phyloP scores from a whole-genome alignment of 176 grass and related monocot genomes.

The sorghum (Sorghum bicolor) region DNA sequence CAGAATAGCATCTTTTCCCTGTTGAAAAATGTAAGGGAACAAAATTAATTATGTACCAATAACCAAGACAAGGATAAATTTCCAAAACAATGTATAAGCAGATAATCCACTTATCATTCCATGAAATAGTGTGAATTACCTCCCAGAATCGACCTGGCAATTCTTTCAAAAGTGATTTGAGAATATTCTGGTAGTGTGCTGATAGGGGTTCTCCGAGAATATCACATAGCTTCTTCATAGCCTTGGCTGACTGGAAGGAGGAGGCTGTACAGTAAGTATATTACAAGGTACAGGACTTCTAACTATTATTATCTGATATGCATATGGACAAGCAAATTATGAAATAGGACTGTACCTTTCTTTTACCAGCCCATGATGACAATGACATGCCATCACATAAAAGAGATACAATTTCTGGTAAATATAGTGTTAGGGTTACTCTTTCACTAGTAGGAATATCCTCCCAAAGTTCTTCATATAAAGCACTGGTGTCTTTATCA shows the following conservation, averaged over 20 bases:
- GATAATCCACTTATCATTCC: not conserved
- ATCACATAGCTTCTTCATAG: constrained; percentile 77
- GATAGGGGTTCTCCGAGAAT: constrained; percentile 72
- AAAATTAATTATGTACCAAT: constrained; percentile 21
- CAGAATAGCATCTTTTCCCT: constrained; percentile 94
- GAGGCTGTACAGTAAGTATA: constrained; percentile 23
- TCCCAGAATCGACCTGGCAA: constrained; percentile 92
- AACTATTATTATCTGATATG: constrained; percentile 13
- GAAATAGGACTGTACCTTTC: constrained; percentile 64
- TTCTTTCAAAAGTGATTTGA: constrained; percentile 83
- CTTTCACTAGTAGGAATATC: constrained; percentile 92
- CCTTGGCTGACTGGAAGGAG: constrained; percentile 84
- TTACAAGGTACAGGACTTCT: constrained; percentile 15
- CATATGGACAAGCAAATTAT: constrained; percentile 19
- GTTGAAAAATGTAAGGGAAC: constrained; percentile 21
- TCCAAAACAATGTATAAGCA: not conserved
- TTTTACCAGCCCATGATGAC: constrained; percentile 89
- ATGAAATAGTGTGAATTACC: constrained; percentile 40
- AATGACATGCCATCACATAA: constrained; percentile 81
- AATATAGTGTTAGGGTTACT: constrained; percentile 81
- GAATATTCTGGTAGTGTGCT: constrained; percentile 61
- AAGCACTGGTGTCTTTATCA: constrained; percentile 78
- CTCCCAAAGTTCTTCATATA: constrained; percentile 95
- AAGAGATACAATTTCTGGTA: constrained; percentile 76
- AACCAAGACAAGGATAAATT: constrained; percentile 7